Evolutionary conservation across 2,329 filamentous ascomycete genomes (phyloP), one percentile per base, ranked within the genome.

Genomic region (Fusarium piperis): DNA sequence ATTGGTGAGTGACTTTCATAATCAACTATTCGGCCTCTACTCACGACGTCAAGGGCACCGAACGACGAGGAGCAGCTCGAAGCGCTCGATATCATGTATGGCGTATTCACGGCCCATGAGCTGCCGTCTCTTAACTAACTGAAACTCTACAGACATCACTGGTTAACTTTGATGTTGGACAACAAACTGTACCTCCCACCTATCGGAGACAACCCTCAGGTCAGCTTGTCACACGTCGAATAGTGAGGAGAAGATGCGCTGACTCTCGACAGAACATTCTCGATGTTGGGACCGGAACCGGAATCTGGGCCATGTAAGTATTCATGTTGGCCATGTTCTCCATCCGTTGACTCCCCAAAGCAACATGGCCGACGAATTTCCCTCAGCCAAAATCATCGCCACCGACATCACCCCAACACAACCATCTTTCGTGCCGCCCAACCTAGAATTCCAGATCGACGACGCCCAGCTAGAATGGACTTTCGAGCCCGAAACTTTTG

Each of bases 391-490:
- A 2, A 59, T 76, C 2, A 59, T 76, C n/a, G 74, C 60, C 0
- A 76, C 74, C 6, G 74, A 76, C 1, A 72, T 76, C 4, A 62
- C 74, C 0, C 72, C 74, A 1, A 74, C 65, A 1, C 74, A 76
- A 0, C 74, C 74, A 6, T 58, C 51, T 4, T 78, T 73, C n/a
- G 68, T 77, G 1, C 79, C 81, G 0, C 80, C 81, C 3, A 82
- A 83, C n/a, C 57, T 81, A 6, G 70, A 73, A 4, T 83, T 83
- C 53, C 75, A 81, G 16, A 78, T 83, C 16, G 81, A 83, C 13
- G 79, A 83, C 35, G 76, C 74, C 10, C 72, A 79, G 20, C 58
- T 67, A 3, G 74, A 77, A 1, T 90, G 89, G 89, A 81, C 87
- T 0, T 77, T 74, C 35, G 67, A 76, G 11, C 69, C 71, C 0